phyloP scores from a whole-genome alignment of 2,329 filamentous ascomycete species.

The Pseudogymnoascus sp. region DNA sequence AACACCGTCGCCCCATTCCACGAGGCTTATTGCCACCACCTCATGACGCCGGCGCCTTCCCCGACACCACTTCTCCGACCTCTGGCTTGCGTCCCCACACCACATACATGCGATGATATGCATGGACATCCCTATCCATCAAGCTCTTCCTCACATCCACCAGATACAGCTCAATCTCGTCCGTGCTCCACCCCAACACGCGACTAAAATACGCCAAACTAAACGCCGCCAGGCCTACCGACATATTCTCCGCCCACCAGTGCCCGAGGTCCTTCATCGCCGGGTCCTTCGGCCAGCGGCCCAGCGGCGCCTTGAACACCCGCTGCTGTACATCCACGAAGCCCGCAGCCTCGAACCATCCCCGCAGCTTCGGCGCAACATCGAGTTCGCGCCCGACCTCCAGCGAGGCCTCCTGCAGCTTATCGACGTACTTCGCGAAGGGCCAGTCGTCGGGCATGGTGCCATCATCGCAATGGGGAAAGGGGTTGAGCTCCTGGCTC shows the following conservation, averaged over 20 bases:
- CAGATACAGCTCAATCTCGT: conserved; percentile 28
- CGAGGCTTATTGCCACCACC: neutral
- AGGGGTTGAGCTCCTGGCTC: conserved; percentile 19
- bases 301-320: conserved; percentile 42
- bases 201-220: conserved; percentile 26
- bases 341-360: conserved; percentile 23
- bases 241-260: conserved; percentile 26
- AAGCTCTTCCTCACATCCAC: conserved; percentile 22
- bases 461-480: conserved; percentile 38
- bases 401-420: conserved; percentile 30
- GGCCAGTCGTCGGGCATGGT: conserved; percentile 36
- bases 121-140: conserved; percentile 24
- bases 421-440: conserved; percentile 35
- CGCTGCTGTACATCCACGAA: conserved; percentile 29
- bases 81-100: conserved; percentile 26
- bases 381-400: conserved; percentile 31
- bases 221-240: conserved; percentile 23
- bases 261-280: conserved; percentile 17
- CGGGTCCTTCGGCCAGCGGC: conserved; percentile 43
- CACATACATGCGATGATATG: conserved; percentile 27
- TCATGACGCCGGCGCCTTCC: neutral
- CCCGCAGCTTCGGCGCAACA: conserved; percentile 18
- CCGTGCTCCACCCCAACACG: conserved; percentile 26
- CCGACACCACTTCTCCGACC: neutral
- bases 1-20: neutral